Base-by-base conservation (phyloP, 2,329 filamentous ascomycete genomes). In the Endoconidiophora laricicola region DNA sequence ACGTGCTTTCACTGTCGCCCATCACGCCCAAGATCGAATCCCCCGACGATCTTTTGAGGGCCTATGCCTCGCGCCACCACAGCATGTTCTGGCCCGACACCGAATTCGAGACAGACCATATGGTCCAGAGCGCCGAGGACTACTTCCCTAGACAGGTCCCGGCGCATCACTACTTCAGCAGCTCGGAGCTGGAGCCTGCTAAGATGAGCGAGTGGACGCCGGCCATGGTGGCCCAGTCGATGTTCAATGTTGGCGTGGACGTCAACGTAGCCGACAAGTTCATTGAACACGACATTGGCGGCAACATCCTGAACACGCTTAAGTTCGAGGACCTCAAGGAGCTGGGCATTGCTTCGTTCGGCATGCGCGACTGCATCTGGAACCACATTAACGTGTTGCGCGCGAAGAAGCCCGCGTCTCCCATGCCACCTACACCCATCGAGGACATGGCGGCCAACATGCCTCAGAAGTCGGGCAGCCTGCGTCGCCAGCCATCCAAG, bases 281-380 rank as follows among this genome's bases (percentile, higher is more conserved):
- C 59, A 74, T 88, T 54, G 76, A 83, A 58, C 93, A 98, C 63
- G 90, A 98, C 61, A 95, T 98, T 62, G 86, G 82, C 23, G 90
- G 90, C 12, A 73, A 79, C 3, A 85, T 96, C 50, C 69, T 96
- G 18, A 79, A 94, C 48, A 87, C 90, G n/a, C 69, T 98, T 41
- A 87, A 94, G 60, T 88, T 90, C 57, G 86, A 94, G 55, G 88
- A 91, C 58, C 68, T 91, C 51, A 82, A 82, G 62, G 85, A 91
- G 64, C 72, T 91, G 16, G 80, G 81, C 56, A 90, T 91, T 50
- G 71, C 75, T 53, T 90, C 85, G 1, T 90, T 91, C 60, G 85
- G 85, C 41, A 82, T 88, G 57, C 73, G 85, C 54, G 86, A 83
- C 57, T 79, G 79, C 59, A 68, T 90, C 12, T 91, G 85, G 85